Conservation (phyloP, 2,329 filamentous ascomycete genomes). For the Ophiostoma sp. region DNA sequence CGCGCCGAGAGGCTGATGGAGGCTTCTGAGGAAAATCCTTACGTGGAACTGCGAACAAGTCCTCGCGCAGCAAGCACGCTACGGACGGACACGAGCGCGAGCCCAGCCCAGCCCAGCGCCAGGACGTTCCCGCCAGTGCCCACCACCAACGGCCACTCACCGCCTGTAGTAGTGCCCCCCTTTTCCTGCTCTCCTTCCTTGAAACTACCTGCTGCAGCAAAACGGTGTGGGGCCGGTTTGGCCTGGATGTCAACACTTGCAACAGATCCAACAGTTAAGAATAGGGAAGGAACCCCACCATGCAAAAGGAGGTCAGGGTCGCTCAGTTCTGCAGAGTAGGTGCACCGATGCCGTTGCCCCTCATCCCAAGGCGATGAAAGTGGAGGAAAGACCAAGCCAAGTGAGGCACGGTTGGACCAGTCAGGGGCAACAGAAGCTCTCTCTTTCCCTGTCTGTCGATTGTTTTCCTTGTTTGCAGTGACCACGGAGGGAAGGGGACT, state of each 20-base stretch:
- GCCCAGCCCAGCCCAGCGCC: not conserved
- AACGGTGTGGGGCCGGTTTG: not conserved
- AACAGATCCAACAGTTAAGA: constrained; percentile 8
- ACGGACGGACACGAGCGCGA: not conserved
- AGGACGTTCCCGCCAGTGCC: not conserved
- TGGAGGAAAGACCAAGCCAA: constrained; percentile 8
- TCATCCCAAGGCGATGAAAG: constrained; percentile 10
- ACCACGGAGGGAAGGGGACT: not conserved
- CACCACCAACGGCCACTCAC: constrained; percentile 1
- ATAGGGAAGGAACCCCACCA: not conserved
- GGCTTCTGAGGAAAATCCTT: not conserved
- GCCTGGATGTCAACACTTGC: not conserved
- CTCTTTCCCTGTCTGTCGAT: not conserved
- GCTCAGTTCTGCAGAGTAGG: not conserved
- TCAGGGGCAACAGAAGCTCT: constrained; percentile 12
- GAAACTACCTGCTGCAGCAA: not conserved
- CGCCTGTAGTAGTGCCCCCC: not conserved
- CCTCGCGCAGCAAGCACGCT: too few species aligned
- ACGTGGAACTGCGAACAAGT: not conserved
- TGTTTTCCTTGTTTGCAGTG: not conserved
- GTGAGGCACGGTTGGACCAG: not conserved
- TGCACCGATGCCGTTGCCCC: not conserved
- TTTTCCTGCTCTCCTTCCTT: not conserved
- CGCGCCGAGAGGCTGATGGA: not conserved
- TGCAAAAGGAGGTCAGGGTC: not conserved